A percentile compares a stretch with the other conserved stretches of the same genome.
These are phyloP conservation scores for Pseudoperonospora humuli DNA, from an alignment of 352 stramenopile species.

Conservation along the genomic window DNA sequence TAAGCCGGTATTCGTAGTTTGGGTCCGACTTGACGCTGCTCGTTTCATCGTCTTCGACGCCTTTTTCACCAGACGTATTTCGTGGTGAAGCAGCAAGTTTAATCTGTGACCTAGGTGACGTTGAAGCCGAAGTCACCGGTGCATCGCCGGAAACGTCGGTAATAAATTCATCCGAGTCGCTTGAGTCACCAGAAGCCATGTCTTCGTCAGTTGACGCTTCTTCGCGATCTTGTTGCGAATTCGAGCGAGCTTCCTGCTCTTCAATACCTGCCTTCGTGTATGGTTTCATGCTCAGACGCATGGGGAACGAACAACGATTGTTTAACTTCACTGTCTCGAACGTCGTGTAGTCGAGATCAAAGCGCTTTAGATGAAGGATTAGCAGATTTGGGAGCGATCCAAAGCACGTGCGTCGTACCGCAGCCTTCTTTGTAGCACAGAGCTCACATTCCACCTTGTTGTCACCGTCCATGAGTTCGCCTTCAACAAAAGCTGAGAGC, in stretches of 20 bases:
- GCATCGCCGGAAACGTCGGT: slow-evolving; percentile 32
- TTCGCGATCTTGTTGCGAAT: slow-evolving; percentile 33
- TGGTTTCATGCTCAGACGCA: slow-evolving; percentile 96
- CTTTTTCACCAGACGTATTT: slow-evolving; percentile 10
- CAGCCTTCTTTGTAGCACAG: slow-evolving; percentile 97
- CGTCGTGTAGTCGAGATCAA: slow-evolving; percentile 99
- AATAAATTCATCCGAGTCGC: slow-evolving; percentile 56
- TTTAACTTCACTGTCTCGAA: slow-evolving; percentile 99
- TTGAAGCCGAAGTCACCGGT: slow-evolving; percentile 13
- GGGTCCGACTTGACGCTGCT: slow-evolving; percentile 51
- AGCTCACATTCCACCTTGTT: slow-evolving; percentile 98
- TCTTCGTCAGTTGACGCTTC: slow-evolving; percentile 41
- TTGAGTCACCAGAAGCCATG: slow-evolving; percentile 42
- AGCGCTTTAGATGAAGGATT: slow-evolving; percentile 98
- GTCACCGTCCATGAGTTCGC: slow-evolving; percentile 99
- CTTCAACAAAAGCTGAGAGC: slow-evolving; percentile 94
- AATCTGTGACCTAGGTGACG: slow-evolving; percentile 22
- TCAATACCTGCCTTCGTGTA: slow-evolving; percentile 97
- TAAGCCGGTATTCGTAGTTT: slow-evolving; percentile 96
- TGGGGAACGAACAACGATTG: slow-evolving; percentile 95
- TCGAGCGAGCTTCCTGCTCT: slow-evolving; percentile 65
- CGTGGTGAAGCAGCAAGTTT: slow-evolving; percentile 14
- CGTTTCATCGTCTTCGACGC: slow-evolving; percentile 12
- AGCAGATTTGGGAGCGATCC: slow-evolving; percentile 94
- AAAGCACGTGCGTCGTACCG: slow-evolving; percentile 92